Base-by-base conservation (phyloP, 164 flowering plant species). In the Liriodendron chinense region DNA sequence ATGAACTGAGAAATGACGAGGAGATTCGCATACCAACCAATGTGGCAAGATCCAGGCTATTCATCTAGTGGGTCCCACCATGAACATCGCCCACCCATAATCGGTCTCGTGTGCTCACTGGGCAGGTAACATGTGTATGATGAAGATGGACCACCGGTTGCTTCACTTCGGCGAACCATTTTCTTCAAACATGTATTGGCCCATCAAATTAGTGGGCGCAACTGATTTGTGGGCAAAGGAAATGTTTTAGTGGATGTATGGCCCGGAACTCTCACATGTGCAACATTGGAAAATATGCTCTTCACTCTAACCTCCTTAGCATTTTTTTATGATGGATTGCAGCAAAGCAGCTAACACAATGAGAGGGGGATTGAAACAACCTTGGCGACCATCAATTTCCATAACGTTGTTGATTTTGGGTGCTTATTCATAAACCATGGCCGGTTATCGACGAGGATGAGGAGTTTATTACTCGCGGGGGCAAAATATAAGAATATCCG, bases 341-440 rank as follows among this genome's bases (percentile, higher is more conserved):
- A 7, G 43, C 43, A 34, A 34, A 34, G 43, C 43, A 34, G 43
- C 5, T 34, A 12, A 26, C 70, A 67, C 28, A 16, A 12, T 28
- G 21, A 34, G 2, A 48, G 14, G 23, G 65, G 1, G 64, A 71
- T 9, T 49, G 26, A 43, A 12, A 21, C 20, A 22, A 82, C 85
- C 85, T 80, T 82, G 49, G 75, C 76, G 70, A 82, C 77, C 80
- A 82, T 71, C 22, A 80, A 68, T 66, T 80, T 79, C 85, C 82
- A 82, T 23, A 82, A 28, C 48, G 71, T 78, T 65, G 74, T 73
- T 56, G 80, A 66, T 75, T 53, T 78, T 4, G 75, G 76, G 47
- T 80, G 72, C 63, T 80, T 74, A 65, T 80, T 79, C 74, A 63
- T 76, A 71, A 69, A 66, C 85, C 85, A 80, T 67, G 85, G 81